A percentile compares a stretch with the other conserved stretches of the same genome.
Conservation (phyloP, 352 stramenopile species). For the Phytophthora colocasiae region DNA sequence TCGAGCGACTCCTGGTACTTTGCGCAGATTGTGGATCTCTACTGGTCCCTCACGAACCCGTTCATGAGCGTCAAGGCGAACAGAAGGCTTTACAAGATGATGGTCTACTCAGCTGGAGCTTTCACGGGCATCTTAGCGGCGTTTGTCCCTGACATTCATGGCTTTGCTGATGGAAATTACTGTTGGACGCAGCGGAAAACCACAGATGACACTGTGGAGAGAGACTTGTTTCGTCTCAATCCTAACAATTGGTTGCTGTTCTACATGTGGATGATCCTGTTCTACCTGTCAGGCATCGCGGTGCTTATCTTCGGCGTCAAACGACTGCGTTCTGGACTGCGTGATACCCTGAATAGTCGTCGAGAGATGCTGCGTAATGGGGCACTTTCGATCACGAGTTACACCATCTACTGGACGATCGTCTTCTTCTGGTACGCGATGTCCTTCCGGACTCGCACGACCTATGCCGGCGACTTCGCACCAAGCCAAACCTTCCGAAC, state of each 20-base stretch:
- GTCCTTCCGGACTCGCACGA: slow-evolving; percentile 67
- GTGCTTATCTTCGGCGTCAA: slow-evolving; percentile 73
- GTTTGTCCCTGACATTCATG: slow-evolving; percentile 47
- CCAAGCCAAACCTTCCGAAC: slow-evolving; percentile 67
- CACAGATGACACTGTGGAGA: slow-evolving; percentile 29
- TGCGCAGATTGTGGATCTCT: slow-evolving; percentile 76
- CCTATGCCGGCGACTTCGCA: slow-evolving; percentile 49
- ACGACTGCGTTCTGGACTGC: slow-evolving; percentile 71
- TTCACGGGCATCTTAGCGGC: slow-evolving; percentile 53
- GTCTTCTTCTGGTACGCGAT: slow-evolving; percentile 82
- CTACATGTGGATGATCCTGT: slow-evolving; percentile 89
- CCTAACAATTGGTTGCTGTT: slow-evolving; percentile 78
- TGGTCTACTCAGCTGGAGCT: slow-evolving; percentile 53
- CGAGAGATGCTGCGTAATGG: slow-evolving; percentile 83
- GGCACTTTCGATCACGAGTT: slow-evolving; percentile 84
- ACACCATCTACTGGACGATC: slow-evolving; percentile 86
- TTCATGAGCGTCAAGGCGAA: slow-evolving; percentile 86
- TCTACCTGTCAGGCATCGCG: slow-evolving; percentile 77
- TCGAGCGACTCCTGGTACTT: slow-evolving; percentile 88
- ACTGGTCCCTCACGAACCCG: slow-evolving; percentile 81
- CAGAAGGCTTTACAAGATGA: slow-evolving; percentile 62
- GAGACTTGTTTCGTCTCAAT: slow-evolving; percentile 80
- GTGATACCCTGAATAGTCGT: slow-evolving; percentile 77
- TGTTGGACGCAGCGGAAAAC: slow-evolving; percentile 80
- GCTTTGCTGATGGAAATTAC: slow-evolving; percentile 76